Conservation (phyloP, 1,284 basidiomycete genomes). For the Mycosarcoma mackinlayi region DNA sequence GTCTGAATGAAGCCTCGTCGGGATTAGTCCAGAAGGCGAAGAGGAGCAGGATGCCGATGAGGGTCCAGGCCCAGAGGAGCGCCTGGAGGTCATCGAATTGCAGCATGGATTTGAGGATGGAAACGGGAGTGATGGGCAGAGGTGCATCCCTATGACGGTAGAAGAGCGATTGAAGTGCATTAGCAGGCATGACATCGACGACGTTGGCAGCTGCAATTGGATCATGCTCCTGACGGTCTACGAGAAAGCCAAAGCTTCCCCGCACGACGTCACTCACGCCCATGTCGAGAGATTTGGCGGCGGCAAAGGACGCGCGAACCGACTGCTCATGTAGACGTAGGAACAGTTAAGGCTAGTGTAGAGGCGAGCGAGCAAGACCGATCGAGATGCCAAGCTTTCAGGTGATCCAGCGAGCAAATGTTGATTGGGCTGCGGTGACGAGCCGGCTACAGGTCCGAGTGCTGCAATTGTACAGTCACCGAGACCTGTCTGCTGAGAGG, state of each 20-base stretch:
- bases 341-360: not conserved
- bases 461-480: constrained; percentile 30
- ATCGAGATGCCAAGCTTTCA: no score
- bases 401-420: not conserved
- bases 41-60: constrained; percentile 49
- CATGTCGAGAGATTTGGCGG: constrained; percentile 21
- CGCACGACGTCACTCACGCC: constrained; percentile 39
- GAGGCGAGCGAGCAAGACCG: not conserved
- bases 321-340: constrained; percentile 21
- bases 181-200: constrained; percentile 39
- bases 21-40: constrained; percentile 90
- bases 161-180: constrained; percentile 38
- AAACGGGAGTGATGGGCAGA: constrained; percentile 37
- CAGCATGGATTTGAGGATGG: constrained; percentile 35
- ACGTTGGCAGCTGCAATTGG: constrained; percentile 10
- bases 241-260: constrained; percentile 42
- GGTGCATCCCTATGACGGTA: constrained; percentile 33
- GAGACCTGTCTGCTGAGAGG: constrained; percentile 37
- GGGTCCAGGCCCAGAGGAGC: constrained; percentile 49
- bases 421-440: not conserved
- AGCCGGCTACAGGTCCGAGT: constrained; percentile 32
- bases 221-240: constrained; percentile 27
- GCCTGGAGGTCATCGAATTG: constrained; percentile 44
- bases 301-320: no score
- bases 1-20: constrained; percentile 87